Percentiles rank a stretch among this genome's conserved stretches.
Evolutionary conservation across 192 early-diverging fungal genomes (phyloP).

Genomic region (Mycoemilia scoparia): DNA sequence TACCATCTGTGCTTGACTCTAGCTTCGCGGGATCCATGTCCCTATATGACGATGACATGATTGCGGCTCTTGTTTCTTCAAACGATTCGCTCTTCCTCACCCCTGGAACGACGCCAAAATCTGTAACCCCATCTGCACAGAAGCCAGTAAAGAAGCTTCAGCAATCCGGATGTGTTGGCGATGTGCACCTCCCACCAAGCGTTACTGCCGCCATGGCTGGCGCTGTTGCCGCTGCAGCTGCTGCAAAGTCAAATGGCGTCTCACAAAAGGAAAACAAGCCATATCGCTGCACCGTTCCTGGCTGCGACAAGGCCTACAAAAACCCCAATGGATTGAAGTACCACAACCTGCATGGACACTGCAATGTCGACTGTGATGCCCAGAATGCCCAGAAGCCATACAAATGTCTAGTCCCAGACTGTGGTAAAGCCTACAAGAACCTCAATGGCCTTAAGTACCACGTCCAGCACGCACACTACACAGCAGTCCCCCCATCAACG

Average conservation of each 20-base stretch:
- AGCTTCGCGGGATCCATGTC: constrained; percentile 4
- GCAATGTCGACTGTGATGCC: constrained; percentile 38
- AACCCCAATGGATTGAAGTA: constrained; percentile 98
- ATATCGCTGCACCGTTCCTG: constrained; percentile 68
- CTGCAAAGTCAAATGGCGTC: constrained; percentile 24
- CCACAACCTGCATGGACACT: constrained; percentile 92
- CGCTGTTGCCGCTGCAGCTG: constrained; percentile 19
- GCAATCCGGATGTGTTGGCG: constrained; percentile 15
- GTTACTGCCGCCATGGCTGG: constrained; percentile 31
- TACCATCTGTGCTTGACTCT: constrained; percentile 2
- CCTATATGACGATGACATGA: constrained; percentile 31
- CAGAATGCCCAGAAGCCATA: constrained; percentile 45
- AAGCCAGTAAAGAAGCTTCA: constrained; percentile 1
- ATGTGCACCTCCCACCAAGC: constrained; percentile 28
- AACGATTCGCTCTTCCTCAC: constrained; percentile 28
- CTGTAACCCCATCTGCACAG: constrained; percentile 3
- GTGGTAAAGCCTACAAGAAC: constrained; percentile 93
- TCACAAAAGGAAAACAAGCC: constrained; percentile 52
- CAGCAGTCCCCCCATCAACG: too few species aligned
- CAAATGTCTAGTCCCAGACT: constrained; percentile 58
- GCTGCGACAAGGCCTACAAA: constrained; percentile 93
- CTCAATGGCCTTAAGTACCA: constrained; percentile 93
- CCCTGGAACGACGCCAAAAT: constrained; percentile 11
- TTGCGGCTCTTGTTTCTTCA: constrained; percentile 27
- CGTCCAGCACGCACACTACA: constrained; percentile 70